Evolutionary conservation across 108 stramenopile species (phyloP), one percentile per base, ranked within the genome.

Genomic region (Skeletonema grethae): DNA sequence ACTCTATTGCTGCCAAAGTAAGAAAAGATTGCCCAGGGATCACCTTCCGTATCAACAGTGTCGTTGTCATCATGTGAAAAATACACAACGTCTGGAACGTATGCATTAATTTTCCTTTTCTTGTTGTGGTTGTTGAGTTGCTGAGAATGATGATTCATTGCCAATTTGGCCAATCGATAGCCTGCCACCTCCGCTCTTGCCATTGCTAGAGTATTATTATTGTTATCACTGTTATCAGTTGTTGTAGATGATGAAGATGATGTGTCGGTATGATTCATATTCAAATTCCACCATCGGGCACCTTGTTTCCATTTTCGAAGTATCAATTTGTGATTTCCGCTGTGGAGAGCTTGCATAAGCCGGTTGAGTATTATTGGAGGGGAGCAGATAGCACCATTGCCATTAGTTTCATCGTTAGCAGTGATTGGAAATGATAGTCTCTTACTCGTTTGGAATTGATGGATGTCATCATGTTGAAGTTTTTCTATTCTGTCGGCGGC

Each of bases 241-340:
- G 38, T 38, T 25, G 63, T 53, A 53, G 50, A 53, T 24, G 50
- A 53, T 53, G 50, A 53, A 0, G 8, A 53, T 53, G 50, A 53
- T 53, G 50, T 24, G 6, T 53, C 57, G 24, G 30, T 32, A n/a
- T 69, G 13, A 71, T 89, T 86, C 50, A 63, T 74, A 72, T 91
- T 85, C 41, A 90, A 70, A 77, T 94, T 94, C 93, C 93, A 94
- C 93, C 93, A 94, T 41, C 69, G 64, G 31, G 86, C 80, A 16
- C 86, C 84, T 29, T 82, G 86, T 58, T 83, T 86, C 93, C 93
- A 94, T 57, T 82, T 38, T 67, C 93, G 64, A 2, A 91, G 32
- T 9, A 92, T 76, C 8, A 94, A 29, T 38, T 79, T 73, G 43
- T 77, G 68, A 4, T 69, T 65, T 15, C 77, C 63, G 7, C 36